Conservation (phyloP, 2,329 filamentous ascomycete genomes). For the Colletotrichum neosansevieriae region DNA sequence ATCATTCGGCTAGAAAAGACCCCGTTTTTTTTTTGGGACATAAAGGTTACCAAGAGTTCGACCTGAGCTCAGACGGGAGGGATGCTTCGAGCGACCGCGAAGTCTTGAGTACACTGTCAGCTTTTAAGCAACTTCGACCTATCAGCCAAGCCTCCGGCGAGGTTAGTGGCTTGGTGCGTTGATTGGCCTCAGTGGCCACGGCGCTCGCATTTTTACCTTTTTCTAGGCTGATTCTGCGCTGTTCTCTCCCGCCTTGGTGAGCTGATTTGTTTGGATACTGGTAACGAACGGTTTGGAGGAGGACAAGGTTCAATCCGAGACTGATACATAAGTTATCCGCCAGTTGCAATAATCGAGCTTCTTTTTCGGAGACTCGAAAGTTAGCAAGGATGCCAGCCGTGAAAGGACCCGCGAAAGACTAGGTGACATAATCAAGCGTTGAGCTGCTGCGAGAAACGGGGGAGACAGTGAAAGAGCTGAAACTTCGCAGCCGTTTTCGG, state of each 20-base stretch:
- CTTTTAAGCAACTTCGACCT: neutral
- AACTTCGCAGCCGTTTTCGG: constrained; percentile 28
- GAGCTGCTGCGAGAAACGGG: neutral
- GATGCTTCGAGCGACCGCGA: no score
- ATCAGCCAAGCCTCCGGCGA: constrained; percentile 2
- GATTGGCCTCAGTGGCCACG: constrained; percentile 1
- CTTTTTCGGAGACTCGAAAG: neutral
- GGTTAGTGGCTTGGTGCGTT: neutral
- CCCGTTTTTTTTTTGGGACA: no score
- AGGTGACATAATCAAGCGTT: constrained; percentile 21
- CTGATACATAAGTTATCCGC: neutral
- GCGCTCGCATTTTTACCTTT: neutral
- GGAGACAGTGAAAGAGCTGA: constrained; percentile 29
- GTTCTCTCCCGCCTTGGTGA: no score
- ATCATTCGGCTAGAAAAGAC: no score
- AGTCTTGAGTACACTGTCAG: neutral
- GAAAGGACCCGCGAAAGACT: constrained; percentile 8
- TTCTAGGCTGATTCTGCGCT: no score
- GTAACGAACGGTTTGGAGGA: no score
- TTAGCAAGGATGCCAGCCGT: neutral
- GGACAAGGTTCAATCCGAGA: no score
- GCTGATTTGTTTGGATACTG: no score
- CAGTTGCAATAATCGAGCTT: constrained; percentile 11
- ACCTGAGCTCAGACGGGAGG: neutral
- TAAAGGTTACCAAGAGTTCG: no score